Evolutionary conservation across 2,329 filamentous ascomycete genomes (phyloP).

Genomic region (Botrytis medusae): DNA sequence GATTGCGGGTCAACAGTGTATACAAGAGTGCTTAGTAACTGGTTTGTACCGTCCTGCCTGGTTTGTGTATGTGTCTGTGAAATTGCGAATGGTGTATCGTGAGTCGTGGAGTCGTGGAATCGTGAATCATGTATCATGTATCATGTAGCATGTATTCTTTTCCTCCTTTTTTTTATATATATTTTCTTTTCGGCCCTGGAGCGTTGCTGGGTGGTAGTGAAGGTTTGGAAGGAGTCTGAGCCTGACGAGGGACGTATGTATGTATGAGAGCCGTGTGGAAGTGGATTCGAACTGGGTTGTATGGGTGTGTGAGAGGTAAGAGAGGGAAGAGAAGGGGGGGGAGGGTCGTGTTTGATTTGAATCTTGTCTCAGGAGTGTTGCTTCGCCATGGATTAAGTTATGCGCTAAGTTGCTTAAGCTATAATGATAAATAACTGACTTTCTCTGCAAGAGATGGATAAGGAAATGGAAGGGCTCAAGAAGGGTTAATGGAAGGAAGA

Average conservation of each 20-base stretch:
- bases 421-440: not conserved
- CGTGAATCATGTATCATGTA: not conserved
- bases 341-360: conserved; percentile 17
- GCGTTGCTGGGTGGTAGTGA: not conserved
- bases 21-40: not conserved
- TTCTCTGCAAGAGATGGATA: not conserved
- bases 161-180: not conserved
- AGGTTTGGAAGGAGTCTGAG: not conserved
- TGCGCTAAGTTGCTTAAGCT: conserved; percentile 15
- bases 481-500: not conserved
- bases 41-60: not conserved
- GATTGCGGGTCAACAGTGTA: conserved; percentile 9
- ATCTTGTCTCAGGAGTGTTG: conserved; percentile 19
- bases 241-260: not conserved
- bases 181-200: not conserved
- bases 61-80: not conserved
- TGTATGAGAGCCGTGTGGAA: conserved; percentile 9
- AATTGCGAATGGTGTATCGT: not conserved
- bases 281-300: conserved; percentile 6
- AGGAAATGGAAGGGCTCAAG: not conserved
- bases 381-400: conserved; percentile 13
- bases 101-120: not conserved
- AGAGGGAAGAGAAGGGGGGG: not conserved
- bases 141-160: not conserved
- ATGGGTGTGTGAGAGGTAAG: not conserved